These are phyloP conservation scores for Tolypocladium inflatum DNA, from an alignment of 2,329 filamentous ascomycete species.

Conservation along the genomic window DNA sequence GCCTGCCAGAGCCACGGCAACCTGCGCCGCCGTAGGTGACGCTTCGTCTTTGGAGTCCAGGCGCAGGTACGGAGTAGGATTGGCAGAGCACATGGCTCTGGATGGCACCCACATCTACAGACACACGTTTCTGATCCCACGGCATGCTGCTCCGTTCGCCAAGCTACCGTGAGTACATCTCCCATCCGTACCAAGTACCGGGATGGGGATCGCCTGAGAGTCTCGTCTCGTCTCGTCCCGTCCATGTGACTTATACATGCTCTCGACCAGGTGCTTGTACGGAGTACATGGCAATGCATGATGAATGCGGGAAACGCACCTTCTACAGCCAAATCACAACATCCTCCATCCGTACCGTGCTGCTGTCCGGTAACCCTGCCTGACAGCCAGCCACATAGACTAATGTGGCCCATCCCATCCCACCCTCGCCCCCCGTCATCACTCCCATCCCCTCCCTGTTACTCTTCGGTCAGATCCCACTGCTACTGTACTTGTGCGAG, in stretches of 20 bases:
- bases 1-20: background rate
- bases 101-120: background rate
- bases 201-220: background rate
- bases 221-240: background rate
- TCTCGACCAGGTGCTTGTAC: background rate
- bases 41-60: background rate
- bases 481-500: no score
- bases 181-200: background rate
- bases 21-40: background rate
- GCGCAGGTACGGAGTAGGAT: background rate
- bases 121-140: background rate
- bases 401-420: background rate
- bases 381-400: background rate
- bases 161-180: no score
- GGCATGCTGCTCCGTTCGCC: background rate
- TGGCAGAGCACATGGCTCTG: background rate
- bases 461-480: background rate
- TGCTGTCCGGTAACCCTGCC: background rate
- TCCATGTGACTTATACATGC: background rate
- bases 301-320: background rate
- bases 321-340: background rate
- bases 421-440: background rate
- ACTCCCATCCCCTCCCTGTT: background rate
- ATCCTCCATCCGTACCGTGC: background rate
- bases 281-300: background rate